Evolutionary conservation across 139 green algal species (phyloP).

Genomic region (Chlorella sp.): DNA sequence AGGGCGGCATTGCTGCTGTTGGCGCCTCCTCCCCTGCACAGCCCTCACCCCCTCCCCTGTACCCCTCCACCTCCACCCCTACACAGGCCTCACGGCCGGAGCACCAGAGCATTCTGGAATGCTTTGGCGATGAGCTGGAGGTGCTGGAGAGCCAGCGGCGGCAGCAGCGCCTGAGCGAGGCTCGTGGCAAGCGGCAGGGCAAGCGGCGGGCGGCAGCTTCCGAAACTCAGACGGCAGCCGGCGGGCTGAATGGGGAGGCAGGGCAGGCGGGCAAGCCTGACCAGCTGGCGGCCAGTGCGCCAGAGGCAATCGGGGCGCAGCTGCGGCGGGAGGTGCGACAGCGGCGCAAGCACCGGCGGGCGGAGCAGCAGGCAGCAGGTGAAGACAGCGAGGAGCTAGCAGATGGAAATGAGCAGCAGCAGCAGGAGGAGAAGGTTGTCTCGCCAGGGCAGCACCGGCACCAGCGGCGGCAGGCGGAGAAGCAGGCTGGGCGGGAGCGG

Average conservation of each 20-base stretch:
- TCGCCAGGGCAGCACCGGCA: background rate
- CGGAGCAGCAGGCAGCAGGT: background rate
- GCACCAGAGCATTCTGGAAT: conserved; percentile 8
- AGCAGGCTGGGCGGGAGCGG: background rate
- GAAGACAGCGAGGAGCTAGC: background rate
- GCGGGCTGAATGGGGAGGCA: background rate
- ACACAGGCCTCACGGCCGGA: background rate
- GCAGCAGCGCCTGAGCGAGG: background rate
- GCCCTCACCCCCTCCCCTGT: background rate
- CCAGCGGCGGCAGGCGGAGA: background rate
- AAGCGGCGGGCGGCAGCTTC: too few relatives aligned
- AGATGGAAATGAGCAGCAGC: background rate
- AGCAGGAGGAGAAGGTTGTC: background rate
- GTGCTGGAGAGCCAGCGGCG: background rate
- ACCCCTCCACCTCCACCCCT: too few relatives aligned
- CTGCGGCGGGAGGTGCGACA: background rate
- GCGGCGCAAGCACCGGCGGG: background rate
- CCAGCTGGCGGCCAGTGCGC: too few relatives aligned
- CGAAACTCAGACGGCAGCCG: background rate
- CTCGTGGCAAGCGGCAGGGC: background rate
- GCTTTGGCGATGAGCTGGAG: conserved; percentile 3
- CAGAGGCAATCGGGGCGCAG: background rate
- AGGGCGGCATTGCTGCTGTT: too few relatives aligned
- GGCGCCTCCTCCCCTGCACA: background rate
- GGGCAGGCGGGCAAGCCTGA: background rate